Evolutionary conservation across 2,329 filamentous ascomycete genomes (phyloP), one percentile per base, ranked within the genome.

Genomic region (Trichoderma semiorbis): DNA sequence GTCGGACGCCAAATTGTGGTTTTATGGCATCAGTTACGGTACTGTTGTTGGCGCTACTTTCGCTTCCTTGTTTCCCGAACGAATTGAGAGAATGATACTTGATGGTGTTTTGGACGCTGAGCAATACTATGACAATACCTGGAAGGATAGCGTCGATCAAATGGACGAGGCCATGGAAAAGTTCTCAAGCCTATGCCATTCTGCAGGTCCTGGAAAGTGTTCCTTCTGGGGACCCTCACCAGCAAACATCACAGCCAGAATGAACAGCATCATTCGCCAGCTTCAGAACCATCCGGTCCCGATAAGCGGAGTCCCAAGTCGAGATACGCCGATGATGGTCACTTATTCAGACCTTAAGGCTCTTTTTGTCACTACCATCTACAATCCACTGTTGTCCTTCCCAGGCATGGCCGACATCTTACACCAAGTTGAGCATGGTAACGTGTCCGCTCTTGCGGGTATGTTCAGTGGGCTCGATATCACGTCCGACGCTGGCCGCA

Each of bases 11-110:
- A 65, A 53, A 16, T 2, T 65, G 50, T 65, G 62, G 62, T 26
- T 53, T 1, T 65, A 65, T 12, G 69, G 62, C 3, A 77, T 79
- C 70, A 80, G 77, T 24, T 82, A 82, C 66, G 80, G 80, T 14
- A 79, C 78, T 2, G 69, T 79, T 14, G 69, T 82, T 11, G 81
- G 81, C 8, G 69, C 71, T 24, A 79, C 77, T 2, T 80, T 80
- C 65, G 79, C 80, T 7, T 75, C 77, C 7, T 77, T 81, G 77
- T 73, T 76, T 24, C 75, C 77, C 6, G 74, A 75, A 47, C 73
- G 73, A 7, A 58, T 78, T 2, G 67, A 60, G 7, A 73, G 76
- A 11, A 72, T 78, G 69, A 36, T 78, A 18, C 70, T 78, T 1
- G 77, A 78, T 10, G 77, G 77, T 26, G 74, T 78, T 36, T 64